Conservation (phyloP, 2,329 filamentous ascomycete genomes). For the Xylariaceae sp. region DNA sequence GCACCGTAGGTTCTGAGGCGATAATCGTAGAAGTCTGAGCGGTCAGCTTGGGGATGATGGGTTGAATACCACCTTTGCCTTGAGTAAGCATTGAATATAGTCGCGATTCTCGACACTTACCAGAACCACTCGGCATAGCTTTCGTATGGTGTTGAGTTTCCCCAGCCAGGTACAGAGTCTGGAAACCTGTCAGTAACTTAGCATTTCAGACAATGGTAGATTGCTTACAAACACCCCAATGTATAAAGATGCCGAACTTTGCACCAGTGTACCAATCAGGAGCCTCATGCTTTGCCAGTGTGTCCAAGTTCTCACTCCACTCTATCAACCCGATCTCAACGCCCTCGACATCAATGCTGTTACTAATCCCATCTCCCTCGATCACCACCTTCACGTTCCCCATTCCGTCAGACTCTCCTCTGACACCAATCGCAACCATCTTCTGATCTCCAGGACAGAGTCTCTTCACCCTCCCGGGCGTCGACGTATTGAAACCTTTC, state of each 20-base stretch:
- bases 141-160: constrained; percentile 38
- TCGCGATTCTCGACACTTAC: constrained; percentile 33
- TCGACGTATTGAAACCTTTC: constrained; percentile 40
- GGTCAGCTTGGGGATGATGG: constrained; percentile 39
- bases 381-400: constrained; percentile 22
- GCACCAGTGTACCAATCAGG: constrained; percentile 52
- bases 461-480: constrained; percentile 35
- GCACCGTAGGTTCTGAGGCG: constrained; percentile 48
- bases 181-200: too few species aligned
- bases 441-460: constrained; percentile 43
- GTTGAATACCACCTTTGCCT: constrained; percentile 27
- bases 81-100: not conserved
- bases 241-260: constrained; percentile 59
- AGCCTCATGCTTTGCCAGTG: constrained; percentile 37
- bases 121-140: constrained; percentile 47
- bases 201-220: too few species aligned
- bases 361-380: constrained; percentile 13
- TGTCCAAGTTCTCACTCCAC: constrained; percentile 33
- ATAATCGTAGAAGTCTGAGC: constrained; percentile 44
- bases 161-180: constrained; percentile 50
- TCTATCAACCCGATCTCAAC: constrained; percentile 33
- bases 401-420: constrained; percentile 23
- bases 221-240: constrained; percentile 50
- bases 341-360: constrained; percentile 4
- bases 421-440: constrained; percentile 34